Conservation (phyloP, 2,329 filamentous ascomycete genomes). For the Thermoascus crustaceus region DNA sequence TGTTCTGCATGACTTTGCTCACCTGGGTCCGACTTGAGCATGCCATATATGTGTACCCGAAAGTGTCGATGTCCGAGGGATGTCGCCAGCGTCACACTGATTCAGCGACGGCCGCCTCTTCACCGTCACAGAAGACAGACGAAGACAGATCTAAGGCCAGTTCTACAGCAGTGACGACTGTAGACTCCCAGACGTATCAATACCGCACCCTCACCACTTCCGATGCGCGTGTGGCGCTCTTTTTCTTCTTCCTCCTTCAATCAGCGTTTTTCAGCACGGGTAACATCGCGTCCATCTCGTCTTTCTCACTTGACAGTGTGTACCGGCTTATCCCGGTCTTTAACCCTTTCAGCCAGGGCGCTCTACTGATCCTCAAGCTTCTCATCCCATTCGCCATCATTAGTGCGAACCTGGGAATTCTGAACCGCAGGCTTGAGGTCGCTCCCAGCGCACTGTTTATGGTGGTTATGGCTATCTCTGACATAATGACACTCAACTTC, state of each 20-base stretch:
- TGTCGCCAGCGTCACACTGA: constrained; percentile 3
- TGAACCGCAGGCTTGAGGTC: constrained; percentile 76
- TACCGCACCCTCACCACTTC: constrained; percentile 66
- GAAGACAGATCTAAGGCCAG: neutral
- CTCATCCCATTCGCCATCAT: constrained; percentile 90
- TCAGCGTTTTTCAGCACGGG: constrained; percentile 96
- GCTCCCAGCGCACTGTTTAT: constrained; percentile 88
- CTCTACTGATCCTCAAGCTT: constrained; percentile 78
- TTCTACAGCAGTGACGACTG: constrained; percentile 26
- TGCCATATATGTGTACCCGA: constrained; percentile 50
- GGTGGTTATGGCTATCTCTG: constrained; percentile 83
- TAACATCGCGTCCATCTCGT: constrained; percentile 87
- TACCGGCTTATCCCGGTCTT: constrained; percentile 82
- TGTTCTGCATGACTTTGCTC: constrained; percentile 72
- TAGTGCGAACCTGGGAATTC: constrained; percentile 84
- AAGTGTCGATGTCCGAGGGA: constrained; percentile 13
- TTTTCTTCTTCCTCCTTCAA: constrained; percentile 92
- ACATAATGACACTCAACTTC: constrained; percentile 88
- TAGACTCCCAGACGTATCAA: constrained; percentile 23
- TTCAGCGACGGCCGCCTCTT: neutral
- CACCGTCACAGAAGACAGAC: neutral
- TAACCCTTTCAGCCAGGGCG: constrained; percentile 84
- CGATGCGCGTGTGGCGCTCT: constrained; percentile 82
- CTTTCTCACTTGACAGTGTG: constrained; percentile 89
- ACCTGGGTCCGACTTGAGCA: constrained; percentile 92